Percentiles rank a stretch among this genome's conserved stretches.
Evolutionary conservation across 2,329 filamentous ascomycete genomes (phyloP).

Genomic region (Pezicula radicicola): DNA sequence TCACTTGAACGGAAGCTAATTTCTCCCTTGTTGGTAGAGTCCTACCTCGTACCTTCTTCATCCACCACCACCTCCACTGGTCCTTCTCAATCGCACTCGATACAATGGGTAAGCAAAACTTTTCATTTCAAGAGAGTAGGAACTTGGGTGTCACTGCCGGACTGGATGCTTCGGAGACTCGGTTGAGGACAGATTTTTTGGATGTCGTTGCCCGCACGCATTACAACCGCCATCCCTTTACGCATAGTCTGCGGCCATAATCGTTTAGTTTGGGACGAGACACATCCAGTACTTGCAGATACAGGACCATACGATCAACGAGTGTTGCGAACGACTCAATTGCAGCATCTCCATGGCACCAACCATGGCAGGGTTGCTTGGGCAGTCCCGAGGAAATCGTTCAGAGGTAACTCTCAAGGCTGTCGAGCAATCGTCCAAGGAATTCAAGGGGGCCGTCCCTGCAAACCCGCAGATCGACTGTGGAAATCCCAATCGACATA

Average conservation of each 20-base stretch:
- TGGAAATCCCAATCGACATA: slow-evolving; percentile 21
- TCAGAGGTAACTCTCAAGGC: slow-evolving; percentile 12
- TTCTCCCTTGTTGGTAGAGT: slow-evolving; percentile 10
- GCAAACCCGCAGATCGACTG: slow-evolving; percentile 12
- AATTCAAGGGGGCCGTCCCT: slow-evolving; percentile 1
- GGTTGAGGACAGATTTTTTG: not conserved
- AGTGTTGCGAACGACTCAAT: too few species aligned
- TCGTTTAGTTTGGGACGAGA: slow-evolving; percentile 4
- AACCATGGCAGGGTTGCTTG: slow-evolving; percentile 14
- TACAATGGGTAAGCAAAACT: slow-evolving; percentile 31
- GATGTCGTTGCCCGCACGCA: too few species aligned
- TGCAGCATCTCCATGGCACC: slow-evolving; percentile 2
- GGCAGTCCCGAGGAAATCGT: slow-evolving; percentile 14
- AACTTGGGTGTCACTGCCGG: slow-evolving; percentile 2
- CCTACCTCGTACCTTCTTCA: slow-evolving; percentile 16
- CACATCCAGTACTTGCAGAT: too few species aligned
- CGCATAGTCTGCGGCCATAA: slow-evolving; percentile 5
- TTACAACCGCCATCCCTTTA: not conserved
- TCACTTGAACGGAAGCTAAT: slow-evolving; percentile 18
- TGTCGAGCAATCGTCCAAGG: slow-evolving; percentile 6
- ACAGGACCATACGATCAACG: too few species aligned
- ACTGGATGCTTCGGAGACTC: too few species aligned
- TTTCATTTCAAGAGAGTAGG: slow-evolving; percentile 17
- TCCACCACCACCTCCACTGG: slow-evolving; percentile 31
- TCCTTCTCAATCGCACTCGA: slow-evolving; percentile 24